These are phyloP conservation scores for Plasmodium vinckei DNA, from an alignment of 169 alveolate species.

Conservation along the genomic window DNA sequence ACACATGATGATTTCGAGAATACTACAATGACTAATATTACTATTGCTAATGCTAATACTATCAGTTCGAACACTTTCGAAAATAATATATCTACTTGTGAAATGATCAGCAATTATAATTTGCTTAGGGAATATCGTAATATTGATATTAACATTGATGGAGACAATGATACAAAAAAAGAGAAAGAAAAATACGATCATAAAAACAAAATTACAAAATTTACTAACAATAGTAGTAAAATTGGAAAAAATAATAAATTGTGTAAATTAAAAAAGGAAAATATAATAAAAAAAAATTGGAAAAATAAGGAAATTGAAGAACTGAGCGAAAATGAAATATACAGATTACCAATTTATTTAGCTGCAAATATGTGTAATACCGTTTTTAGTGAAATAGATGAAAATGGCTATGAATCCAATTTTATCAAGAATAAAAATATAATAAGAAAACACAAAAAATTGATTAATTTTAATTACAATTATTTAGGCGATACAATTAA, in stretches of 20 bases:
- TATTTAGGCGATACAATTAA: constrained; percentile 14
- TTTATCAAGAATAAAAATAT: constrained; percentile 6
- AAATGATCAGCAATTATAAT: no score
- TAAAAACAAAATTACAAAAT: background rate
- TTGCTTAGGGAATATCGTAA: no score
- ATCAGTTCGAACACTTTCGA: no score
- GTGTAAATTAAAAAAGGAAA: background rate
- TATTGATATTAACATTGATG: no score
- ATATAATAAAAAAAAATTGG: background rate
- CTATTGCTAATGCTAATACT: no score
- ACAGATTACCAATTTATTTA: constrained; percentile 4
- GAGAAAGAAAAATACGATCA: no score
- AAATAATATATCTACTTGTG: no score
- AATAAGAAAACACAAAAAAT: constrained; percentile 4
- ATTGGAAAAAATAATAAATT: background rate
- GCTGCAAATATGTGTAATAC: constrained; percentile 14
- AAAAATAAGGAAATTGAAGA: background rate
- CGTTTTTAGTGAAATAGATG: background rate
- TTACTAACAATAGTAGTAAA: background rate
- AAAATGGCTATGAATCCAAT: background rate
- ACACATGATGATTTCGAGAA: no score
- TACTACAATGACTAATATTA: no score
- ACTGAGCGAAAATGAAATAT: no score
- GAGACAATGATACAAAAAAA: no score
- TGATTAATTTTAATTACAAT: constrained; percentile 5